Evolutionary conservation across 129 eudicot species (phyloP).

Genomic region (Ambrosia trifida): DNA sequence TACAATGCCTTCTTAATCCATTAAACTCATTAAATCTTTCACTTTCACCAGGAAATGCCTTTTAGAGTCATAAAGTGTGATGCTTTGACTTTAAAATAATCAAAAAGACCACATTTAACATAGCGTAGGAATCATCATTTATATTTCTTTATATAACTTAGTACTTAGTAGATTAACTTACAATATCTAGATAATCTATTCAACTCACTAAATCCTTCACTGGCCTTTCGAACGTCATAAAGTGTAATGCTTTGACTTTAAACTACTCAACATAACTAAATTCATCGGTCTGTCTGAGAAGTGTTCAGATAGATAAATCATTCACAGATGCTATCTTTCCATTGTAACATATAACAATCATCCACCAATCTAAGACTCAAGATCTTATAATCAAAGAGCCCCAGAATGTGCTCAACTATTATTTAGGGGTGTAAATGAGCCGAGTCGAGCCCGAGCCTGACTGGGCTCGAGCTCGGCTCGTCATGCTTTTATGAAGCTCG

Average conservation of each 20-base stretch:
- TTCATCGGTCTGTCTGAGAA: constrained; percentile 4
- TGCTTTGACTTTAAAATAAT: too few species aligned
- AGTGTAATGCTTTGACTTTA: too few species aligned
- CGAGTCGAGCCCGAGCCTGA: too few species aligned
- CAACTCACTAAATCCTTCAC: neutral
- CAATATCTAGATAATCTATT: constrained; percentile 9
- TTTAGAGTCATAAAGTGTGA: too few species aligned
- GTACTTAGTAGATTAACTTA: constrained; percentile 12
- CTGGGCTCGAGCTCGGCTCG: too few species aligned
- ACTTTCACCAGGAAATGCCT: too few species aligned
- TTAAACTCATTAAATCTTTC: too few species aligned
- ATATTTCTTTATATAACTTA: neutral
- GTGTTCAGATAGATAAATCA: constrained; percentile 1
- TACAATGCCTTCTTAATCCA: too few species aligned
- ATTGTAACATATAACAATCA: constrained; percentile 7
- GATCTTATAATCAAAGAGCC: neutral
- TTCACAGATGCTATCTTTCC: neutral
- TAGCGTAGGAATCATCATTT: constrained; percentile 1
- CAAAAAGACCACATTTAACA: too few species aligned
- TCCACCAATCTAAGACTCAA: neutral
- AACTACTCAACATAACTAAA: neutral
- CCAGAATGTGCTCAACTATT: neutral
- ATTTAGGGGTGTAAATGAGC: too few species aligned
- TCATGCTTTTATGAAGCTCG: too few species aligned
- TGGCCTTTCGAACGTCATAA: neutral